Evolutionary conservation across 208 protist genomes (phyloP).

Genomic region (Phytomonas francai): DNA sequence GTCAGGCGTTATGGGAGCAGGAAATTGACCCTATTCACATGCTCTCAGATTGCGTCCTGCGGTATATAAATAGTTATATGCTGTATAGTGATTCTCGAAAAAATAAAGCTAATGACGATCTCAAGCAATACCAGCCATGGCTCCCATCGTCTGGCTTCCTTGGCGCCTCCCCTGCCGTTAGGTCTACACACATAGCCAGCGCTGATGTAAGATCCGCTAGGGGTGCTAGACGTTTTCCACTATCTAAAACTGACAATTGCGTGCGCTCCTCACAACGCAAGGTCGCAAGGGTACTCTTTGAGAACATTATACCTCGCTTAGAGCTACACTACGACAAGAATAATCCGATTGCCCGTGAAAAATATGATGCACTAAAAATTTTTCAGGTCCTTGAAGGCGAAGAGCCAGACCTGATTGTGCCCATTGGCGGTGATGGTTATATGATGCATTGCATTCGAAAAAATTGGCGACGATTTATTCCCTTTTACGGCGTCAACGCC

Average conservation of each 20-base stretch:
- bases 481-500: slow-evolving; percentile 88
- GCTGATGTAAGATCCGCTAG: background rate
- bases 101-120: slow-evolving; percentile 20
- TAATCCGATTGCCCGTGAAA: slow-evolving; percentile 73
- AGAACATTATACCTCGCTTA: slow-evolving; percentile 67
- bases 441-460: slow-evolving; percentile 91
- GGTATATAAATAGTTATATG: slow-evolving; percentile 73
- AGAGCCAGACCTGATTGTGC: slow-evolving; percentile 85
- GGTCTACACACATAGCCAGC: slow-evolving; percentile 6
- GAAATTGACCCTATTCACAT: slow-evolving; percentile 48
- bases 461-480: slow-evolving; percentile 86
- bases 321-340: slow-evolving; percentile 83
- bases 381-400: slow-evolving; percentile 53
- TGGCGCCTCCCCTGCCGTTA: slow-evolving; percentile 13
- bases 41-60: slow-evolving; percentile 61
- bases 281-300: slow-evolving; percentile 21
- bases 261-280: background rate
- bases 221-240: background rate
- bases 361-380: slow-evolving; percentile 74
- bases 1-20: slow-evolving; percentile 80
- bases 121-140: slow-evolving; percentile 6
- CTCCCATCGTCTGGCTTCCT: slow-evolving; percentile 6
- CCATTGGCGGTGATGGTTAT: slow-evolving; percentile 88
- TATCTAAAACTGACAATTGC: background rate
- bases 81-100: slow-evolving; percentile 81